Evolutionary conservation across 257 asterid species (phyloP).

Genomic region (Solanum bulbocastanum): DNA sequence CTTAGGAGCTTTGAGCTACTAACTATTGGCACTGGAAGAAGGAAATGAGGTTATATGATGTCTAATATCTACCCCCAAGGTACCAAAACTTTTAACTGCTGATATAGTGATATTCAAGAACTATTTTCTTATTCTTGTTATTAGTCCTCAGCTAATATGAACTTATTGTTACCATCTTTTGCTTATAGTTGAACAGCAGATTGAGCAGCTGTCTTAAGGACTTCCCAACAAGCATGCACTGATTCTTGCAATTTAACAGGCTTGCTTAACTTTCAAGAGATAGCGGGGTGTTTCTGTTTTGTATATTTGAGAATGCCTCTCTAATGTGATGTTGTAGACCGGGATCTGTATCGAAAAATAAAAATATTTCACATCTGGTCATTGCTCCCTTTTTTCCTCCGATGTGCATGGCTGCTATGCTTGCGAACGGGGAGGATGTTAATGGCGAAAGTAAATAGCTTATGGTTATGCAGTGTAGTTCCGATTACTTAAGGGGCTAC

Average conservation of each 20-base stretch:
- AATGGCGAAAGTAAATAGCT: neutral
- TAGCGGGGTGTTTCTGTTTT: neutral
- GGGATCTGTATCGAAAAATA: neutral
- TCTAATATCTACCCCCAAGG: neutral
- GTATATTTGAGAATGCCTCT: neutral
- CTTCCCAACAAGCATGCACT: neutral
- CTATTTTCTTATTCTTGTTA: neutral
- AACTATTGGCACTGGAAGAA: constrained; percentile 64
- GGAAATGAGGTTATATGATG: constrained; percentile 30
- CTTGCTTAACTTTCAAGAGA: neutral
- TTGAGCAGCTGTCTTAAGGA: neutral
- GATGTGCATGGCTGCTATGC: neutral
- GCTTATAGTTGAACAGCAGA: neutral
- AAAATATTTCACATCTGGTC: neutral
- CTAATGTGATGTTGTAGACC: neutral
- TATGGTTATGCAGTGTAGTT: neutral
- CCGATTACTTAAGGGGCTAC: neutral
- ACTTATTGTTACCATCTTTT: neutral
- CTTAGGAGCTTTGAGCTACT: constrained; percentile 77
- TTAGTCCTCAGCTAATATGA: neutral
- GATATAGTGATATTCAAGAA: neutral
- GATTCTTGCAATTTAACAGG: neutral
- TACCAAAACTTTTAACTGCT: neutral
- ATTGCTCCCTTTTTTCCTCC: neutral
- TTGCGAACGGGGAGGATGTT: neutral